phyloP scores from a whole-genome alignment of 2,329 filamentous ascomycete genomes.

The Trichoderma hamatum region DNA sequence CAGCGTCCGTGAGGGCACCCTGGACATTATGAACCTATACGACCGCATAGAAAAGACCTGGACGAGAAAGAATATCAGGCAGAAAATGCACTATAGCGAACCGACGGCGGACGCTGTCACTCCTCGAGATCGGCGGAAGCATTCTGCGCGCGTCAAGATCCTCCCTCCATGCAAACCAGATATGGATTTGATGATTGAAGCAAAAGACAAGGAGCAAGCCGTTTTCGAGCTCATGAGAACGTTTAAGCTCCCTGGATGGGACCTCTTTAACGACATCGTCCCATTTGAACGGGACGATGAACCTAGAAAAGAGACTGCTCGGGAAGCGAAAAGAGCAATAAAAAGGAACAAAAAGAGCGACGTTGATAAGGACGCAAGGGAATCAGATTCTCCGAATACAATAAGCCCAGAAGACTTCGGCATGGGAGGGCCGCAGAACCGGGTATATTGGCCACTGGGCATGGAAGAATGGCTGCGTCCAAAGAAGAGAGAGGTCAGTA shows the following conservation, averaged over 20 bases:
- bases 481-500: constrained; percentile 68
- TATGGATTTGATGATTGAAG: constrained; percentile 99
- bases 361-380: constrained; percentile 40
- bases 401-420: constrained; percentile 71
- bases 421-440: constrained; percentile 80
- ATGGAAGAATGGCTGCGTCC: constrained; percentile 91
- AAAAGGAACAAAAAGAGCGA: constrained; percentile 45
- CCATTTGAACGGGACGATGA: constrained; percentile 79
- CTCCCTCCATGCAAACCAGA: constrained; percentile 79
- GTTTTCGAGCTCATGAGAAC: constrained; percentile 92
- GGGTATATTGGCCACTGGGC: constrained; percentile 88
- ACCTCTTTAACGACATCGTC: constrained; percentile 74
- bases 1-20: constrained; percentile 76
- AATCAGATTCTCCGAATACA: constrained; percentile 42
- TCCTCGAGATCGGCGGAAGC: constrained; percentile 76
- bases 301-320: constrained; percentile 47
- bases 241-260: constrained; percentile 79
- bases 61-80: constrained; percentile 79
- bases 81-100: constrained; percentile 98
- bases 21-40: constrained; percentile 74
- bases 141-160: constrained; percentile 76
- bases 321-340: constrained; percentile 40
- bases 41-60: constrained; percentile 82
- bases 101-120: constrained; percentile 67
- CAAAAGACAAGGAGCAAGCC: constrained; percentile 96